Evolutionary conservation across 2,329 filamentous ascomycete genomes (phyloP).

Genomic region (Fusarium avenaceum): DNA sequence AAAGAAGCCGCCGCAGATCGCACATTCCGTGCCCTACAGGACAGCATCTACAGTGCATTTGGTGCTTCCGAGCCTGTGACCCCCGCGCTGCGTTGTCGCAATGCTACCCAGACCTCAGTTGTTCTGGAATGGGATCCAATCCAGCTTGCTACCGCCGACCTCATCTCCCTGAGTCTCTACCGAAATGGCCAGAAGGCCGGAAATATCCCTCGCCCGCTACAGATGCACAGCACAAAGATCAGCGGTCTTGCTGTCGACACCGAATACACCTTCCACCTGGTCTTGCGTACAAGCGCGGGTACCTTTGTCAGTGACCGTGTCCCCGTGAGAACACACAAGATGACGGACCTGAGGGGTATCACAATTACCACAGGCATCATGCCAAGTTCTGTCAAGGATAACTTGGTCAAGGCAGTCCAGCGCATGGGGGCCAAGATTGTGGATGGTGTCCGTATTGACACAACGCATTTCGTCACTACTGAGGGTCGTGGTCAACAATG

Average conservation of each 20-base stretch:
- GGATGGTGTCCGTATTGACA: conserved; percentile 93
- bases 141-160: conserved; percentile 89
- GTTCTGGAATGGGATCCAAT: conserved; percentile 99
- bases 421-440: conserved; percentile 93
- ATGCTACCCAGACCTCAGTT: conserved; percentile 97
- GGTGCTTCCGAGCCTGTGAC: conserved; percentile 81
- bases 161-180: conserved; percentile 90
- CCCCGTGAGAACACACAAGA: conserved; percentile 92
- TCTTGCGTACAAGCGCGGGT: conserved; percentile 90
- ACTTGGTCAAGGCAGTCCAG: conserved; percentile 80
- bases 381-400: conserved; percentile 78
- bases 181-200: conserved; percentile 97
- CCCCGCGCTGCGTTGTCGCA: conserved; percentile 89
- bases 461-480: conserved; percentile 97
- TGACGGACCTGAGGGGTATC: conserved; percentile 96
- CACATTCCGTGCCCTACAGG: conserved; percentile 87
- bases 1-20: conserved; percentile 82
- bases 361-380: conserved; percentile 93
- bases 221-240: conserved; percentile 96
- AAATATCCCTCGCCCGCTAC: conserved; percentile 87
- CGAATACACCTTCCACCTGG: conserved; percentile 94
- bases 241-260: conserved; percentile 95
- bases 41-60: conserved; percentile 87
- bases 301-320: conserved; percentile 88
- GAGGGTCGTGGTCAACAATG: conserved; percentile 90